Evolutionary conservation across 306 rosid genomes (phyloP), one percentile per base, ranked within the genome.

Genomic region (Castanopsis chinensis): DNA sequence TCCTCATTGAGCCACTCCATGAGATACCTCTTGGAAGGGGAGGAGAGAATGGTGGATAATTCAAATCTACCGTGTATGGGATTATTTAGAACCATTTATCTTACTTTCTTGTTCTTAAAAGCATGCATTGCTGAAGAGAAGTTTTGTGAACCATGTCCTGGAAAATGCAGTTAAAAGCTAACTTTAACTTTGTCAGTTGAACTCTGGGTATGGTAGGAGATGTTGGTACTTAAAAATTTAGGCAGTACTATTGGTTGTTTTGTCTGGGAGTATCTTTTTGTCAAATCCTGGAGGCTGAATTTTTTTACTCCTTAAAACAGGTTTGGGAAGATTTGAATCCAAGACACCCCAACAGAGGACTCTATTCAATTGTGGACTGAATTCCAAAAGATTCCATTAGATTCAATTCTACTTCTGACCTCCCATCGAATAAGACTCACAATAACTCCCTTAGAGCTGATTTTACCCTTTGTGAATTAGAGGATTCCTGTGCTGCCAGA

Each of bases 171-270:
- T 18, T 69, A 12, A 52, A 80, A 69, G 74, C n/a, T 61, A 60
- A 53, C 9, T 32, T 71, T 61, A 32, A 33, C 59, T 56, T 69
- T 71, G 72, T 79, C n/a, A 35, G 21, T 65, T 76, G 30, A 28
- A 74, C 57, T 45, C 6, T 61, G 43, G 4, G 19, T 45, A 13
- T 55, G 1, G 37, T 13, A 21, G 69, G 18, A 55, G 5, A 56
- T n/a, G 37, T 59, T 14, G 5, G 25, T 33, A 17, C 21, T 1
- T 70, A 37, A 55, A 30, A 78, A 55, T 74, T 4, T 23, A 28
- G 35, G 69, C 73, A 61, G 15, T 6, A 68, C 18, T 35, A 23
- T 27, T 11, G 43, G 9, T n/a, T 70, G 21, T 28, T 28, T 1
- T 37, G 0, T 20, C 21, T 25, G 20, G 6, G 2, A 37, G 49